These are phyloP conservation scores for Lepiota subincarnata DNA, from an alignment of 768 basidiomycete species.

Conservation along the genomic window DNA sequence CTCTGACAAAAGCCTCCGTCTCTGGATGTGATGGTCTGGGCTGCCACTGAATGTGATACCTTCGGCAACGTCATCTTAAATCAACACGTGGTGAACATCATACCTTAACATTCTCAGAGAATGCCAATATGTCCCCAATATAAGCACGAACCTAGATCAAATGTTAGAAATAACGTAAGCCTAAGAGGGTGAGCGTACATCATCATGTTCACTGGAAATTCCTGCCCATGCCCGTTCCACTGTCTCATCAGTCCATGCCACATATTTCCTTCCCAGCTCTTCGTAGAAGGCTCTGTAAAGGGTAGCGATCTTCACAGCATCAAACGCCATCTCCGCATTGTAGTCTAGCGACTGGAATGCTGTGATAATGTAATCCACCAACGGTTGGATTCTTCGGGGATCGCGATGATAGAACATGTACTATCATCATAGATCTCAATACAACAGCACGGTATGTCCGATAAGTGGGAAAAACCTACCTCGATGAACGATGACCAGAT, in stretches of 20 bases:
- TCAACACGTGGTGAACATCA: conserved; percentile 12
- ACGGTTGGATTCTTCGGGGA: conserved; percentile 74
- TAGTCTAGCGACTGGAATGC: conserved; percentile 69
- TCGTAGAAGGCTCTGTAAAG: conserved; percentile 70
- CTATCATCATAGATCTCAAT: conserved; percentile 29
- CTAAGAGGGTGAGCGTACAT: conserved; percentile 37
- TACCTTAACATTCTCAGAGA: conserved; percentile 71
- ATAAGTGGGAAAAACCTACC: conserved; percentile 33
- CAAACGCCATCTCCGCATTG: conserved; percentile 79
- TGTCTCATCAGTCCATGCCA: conserved; percentile 69
- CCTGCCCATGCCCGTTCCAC: conserved; percentile 68
- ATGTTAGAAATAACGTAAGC: conserved; percentile 7
- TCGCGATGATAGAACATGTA: conserved; percentile 78
- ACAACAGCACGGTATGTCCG: not conserved
- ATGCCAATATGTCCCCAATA: conserved; percentile 71
- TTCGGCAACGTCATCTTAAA: conserved; percentile 2
- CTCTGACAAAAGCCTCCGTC: conserved; percentile 60
- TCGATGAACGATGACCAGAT: conserved; percentile 81
- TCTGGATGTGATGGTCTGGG: conserved; percentile 59
- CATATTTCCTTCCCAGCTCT: conserved; percentile 76
- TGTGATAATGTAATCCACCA: conserved; percentile 69
- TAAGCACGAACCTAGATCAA: conserved; percentile 59
- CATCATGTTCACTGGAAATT: conserved; percentile 74
- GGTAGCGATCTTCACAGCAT: conserved; percentile 65
- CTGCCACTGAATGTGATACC: conserved; percentile 43